These are phyloP conservation scores for Chenopodium album DNA, from an alignment of 148 eudicot genomes.

Conservation along the genomic window DNA sequence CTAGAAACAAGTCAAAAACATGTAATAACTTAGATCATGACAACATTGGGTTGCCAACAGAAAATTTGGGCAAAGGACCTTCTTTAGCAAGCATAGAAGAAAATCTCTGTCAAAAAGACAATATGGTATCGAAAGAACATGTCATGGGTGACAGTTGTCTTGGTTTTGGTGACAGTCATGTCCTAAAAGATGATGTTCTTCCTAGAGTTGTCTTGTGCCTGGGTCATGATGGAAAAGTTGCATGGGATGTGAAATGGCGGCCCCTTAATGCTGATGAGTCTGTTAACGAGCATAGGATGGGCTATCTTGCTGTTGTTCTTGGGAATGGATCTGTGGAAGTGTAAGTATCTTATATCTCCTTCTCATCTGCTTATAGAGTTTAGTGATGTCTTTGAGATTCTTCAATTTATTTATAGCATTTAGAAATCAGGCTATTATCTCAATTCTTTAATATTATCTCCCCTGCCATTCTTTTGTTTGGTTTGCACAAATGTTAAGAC, in stretches of 20 bases:
- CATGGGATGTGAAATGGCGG: slow-evolving; percentile 95
- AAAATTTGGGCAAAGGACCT: slow-evolving; percentile 29
- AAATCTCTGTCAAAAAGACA: slow-evolving; percentile 24
- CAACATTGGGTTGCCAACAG: slow-evolving; percentile 12
- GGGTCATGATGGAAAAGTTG: slow-evolving; percentile 95
- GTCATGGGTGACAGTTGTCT: slow-evolving; percentile 18
- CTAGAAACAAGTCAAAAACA: slow-evolving; percentile 29
- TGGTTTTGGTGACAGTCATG: slow-evolving; percentile 23
- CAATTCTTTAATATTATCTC: neutral
- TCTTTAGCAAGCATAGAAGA: slow-evolving; percentile 19
- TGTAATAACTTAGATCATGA: slow-evolving; percentile 14
- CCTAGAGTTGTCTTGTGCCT: slow-evolving; percentile 81
- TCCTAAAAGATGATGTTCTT: slow-evolving; percentile 46
- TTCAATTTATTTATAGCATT: neutral
- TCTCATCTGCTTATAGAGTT: neutral
- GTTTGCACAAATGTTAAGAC: neutral
- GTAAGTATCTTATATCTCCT: slow-evolving; percentile 45
- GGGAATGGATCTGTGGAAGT: slow-evolving; percentile 96
- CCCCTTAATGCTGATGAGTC: slow-evolving; percentile 43
- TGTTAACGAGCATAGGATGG: slow-evolving; percentile 57
- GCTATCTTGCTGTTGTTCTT: slow-evolving; percentile 93
- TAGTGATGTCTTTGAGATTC: neutral
- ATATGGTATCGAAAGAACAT: slow-evolving; percentile 14
- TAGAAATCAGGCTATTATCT: neutral
- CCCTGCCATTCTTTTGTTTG: neutral